Evolutionary conservation across 2,329 filamentous ascomycete species (phyloP).

Genomic region (Fusarium oligoseptatum): DNA sequence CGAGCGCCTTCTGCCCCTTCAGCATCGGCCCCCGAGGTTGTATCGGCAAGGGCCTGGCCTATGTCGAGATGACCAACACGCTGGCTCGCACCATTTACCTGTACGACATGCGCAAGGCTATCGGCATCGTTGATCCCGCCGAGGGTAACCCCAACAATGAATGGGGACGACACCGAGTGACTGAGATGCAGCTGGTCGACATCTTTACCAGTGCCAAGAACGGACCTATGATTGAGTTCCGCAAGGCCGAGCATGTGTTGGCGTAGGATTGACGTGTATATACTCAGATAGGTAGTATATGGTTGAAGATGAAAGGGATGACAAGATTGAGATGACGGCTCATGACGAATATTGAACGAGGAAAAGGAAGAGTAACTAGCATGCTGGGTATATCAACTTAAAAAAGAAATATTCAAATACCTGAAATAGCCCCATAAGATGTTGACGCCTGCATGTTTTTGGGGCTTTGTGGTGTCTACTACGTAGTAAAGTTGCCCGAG

Average conservation of each 20-base stretch:
- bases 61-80: slow-evolving; percentile 74
- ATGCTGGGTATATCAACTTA: background rate
- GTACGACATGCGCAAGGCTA: slow-evolving; percentile 70
- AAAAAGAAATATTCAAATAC: background rate
- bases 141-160: slow-evolving; percentile 64
- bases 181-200: slow-evolving; percentile 78
- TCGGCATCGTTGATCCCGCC: slow-evolving; percentile 63
- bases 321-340: background rate
- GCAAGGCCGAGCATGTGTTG: slow-evolving; percentile 44
- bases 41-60: slow-evolving; percentile 78
- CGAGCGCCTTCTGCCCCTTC: slow-evolving; percentile 81
- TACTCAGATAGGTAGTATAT: slow-evolving; percentile 4
- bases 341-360: slow-evolving; percentile 1
- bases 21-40: slow-evolving; percentile 78
- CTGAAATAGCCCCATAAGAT: background rate
- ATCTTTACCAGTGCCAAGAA: slow-evolving; percentile 81
- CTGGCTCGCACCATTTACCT: slow-evolving; percentile 71
- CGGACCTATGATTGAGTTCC: slow-evolving; percentile 76
- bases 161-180: slow-evolving; percentile 66
- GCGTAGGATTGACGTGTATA: slow-evolving; percentile 9
- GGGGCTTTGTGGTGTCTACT: background rate
- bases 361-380: background rate
- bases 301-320: background rate
- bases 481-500: background rate
- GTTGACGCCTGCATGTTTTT: background rate